phyloP scores from a whole-genome alignment of 371 early-diverging fungal genomes.

The Actinomortierella wolfii region DNA sequence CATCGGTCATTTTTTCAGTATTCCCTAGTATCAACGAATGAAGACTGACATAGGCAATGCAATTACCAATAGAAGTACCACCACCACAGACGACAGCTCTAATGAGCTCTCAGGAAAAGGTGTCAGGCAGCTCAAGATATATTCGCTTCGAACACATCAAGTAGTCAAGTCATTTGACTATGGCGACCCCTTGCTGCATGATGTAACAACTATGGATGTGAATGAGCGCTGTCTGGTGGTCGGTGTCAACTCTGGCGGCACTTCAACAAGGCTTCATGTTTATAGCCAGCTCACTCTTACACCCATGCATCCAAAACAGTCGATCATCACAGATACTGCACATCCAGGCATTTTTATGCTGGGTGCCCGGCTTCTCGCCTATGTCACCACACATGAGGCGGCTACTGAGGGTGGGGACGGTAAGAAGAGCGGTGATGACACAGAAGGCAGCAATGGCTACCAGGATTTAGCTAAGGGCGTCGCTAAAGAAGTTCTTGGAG shows the following conservation, averaged over 20 bases:
- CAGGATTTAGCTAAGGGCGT: slow-evolving; percentile 66
- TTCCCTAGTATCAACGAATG: too few species aligned
- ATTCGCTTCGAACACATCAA: slow-evolving; percentile 53
- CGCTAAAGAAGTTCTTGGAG: slow-evolving; percentile 73
- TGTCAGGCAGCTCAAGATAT: slow-evolving; percentile 40
- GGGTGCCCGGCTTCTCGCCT: slow-evolving; percentile 67
- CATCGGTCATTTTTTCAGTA: too few species aligned
- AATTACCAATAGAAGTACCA: too few species aligned
- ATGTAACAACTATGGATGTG: slow-evolving; percentile 49
- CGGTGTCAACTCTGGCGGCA: slow-evolving; percentile 21
- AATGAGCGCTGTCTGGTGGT: slow-evolving; percentile 56
- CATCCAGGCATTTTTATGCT: slow-evolving; percentile 55
- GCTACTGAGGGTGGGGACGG: slow-evolving; percentile 25
- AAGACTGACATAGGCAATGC: slow-evolving; percentile 2
- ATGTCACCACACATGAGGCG: slow-evolving; percentile 57
- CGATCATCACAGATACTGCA: slow-evolving; percentile 54
- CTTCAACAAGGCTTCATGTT: slow-evolving; percentile 45
- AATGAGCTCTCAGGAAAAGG: not conserved
- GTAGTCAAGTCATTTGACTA: slow-evolving; percentile 36
- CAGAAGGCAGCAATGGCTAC: slow-evolving; percentile 39
- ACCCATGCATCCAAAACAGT: slow-evolving; percentile 23
- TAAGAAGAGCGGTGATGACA: slow-evolving; percentile 22
- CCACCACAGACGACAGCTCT: not conserved
- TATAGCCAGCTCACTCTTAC: slow-evolving; percentile 49
- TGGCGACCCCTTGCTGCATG: slow-evolving; percentile 48